Conservation (phyloP, 495 filamentous ascomycete species). For the Aspergillus cristatus region DNA sequence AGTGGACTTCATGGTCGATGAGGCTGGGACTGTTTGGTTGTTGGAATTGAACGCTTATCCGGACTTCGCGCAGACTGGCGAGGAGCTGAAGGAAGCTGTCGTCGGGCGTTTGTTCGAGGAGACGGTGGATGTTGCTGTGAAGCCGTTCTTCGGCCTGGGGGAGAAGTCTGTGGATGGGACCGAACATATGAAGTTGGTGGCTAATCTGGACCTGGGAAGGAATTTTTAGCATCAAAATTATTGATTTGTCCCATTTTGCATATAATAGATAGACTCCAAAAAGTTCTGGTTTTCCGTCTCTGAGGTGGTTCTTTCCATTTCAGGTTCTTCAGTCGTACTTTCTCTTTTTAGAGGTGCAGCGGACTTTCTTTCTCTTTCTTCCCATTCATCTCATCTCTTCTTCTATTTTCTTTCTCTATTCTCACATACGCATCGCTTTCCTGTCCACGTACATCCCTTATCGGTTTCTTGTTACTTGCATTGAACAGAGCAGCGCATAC, state of each 20-base stretch:
- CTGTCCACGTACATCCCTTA: no score
- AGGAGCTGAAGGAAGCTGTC: constrained; percentile 50
- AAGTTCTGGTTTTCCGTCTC: not conserved
- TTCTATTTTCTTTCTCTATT: not conserved
- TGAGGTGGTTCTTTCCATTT: no score
- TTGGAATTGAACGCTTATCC: constrained; percentile 96
- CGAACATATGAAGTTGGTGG: constrained; percentile 41
- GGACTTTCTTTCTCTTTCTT: no score
- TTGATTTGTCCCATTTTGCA: no score
- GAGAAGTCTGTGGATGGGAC: constrained; percentile 15
- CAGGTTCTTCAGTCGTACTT: no score
- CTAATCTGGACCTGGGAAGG: constrained; percentile 56
- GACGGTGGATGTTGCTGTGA: constrained; percentile 57
- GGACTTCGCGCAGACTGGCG: constrained; percentile 87
- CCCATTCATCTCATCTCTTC: not conserved
- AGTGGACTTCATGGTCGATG: constrained; percentile 80
- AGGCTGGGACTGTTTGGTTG: constrained; percentile 52
- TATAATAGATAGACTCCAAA: not conserved
- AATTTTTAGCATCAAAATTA: constrained; percentile 1
- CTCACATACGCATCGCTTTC: not conserved
- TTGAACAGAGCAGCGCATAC: no score
- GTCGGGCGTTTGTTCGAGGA: constrained; percentile 69
- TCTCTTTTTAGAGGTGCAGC: no score
- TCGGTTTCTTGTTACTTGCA: no score
- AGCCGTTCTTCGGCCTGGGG: constrained; percentile 46